phyloP scores from a whole-genome alignment of 352 stramenopile genomes.

The Elongisporangium prolatum region DNA sequence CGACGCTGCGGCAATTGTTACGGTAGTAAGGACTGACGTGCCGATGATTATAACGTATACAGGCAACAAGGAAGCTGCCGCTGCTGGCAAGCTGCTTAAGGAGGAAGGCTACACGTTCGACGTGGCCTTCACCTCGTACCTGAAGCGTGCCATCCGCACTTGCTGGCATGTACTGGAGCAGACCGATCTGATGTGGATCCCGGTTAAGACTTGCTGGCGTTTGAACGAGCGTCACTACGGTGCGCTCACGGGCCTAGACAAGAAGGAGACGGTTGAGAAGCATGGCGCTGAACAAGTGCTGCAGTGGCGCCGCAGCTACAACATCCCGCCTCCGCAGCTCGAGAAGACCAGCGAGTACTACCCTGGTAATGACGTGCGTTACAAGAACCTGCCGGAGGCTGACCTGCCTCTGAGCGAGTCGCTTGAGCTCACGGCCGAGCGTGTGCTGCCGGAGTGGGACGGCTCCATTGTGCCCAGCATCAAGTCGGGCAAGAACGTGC shows the following conservation, averaged over 20 bases:
- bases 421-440: slow-evolving; percentile 90
- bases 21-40: background rate
- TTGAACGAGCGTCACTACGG: slow-evolving; percentile 92
- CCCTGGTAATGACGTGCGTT: slow-evolving; percentile 89
- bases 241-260: slow-evolving; percentile 88
- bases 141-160: slow-evolving; percentile 94
- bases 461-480: slow-evolving; percentile 90
- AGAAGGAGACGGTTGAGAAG: slow-evolving; percentile 88
- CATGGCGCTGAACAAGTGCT: slow-evolving; percentile 91
- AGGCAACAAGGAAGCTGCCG: slow-evolving; percentile 88
- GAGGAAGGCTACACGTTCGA: slow-evolving; percentile 94
- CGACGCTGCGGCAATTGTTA: background rate
- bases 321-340: slow-evolving; percentile 95
- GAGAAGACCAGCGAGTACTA: slow-evolving; percentile 91
- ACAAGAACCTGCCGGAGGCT: slow-evolving; percentile 78
- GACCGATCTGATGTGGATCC: slow-evolving; percentile 93
- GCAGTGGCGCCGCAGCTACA: slow-evolving; percentile 97
- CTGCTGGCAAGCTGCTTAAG: slow-evolving; percentile 85
- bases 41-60: background rate
- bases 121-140: slow-evolving; percentile 93
- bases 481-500: slow-evolving; percentile 90
- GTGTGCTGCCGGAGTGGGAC: slow-evolving; percentile 91
- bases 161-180: slow-evolving; percentile 94
- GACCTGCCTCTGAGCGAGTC: slow-evolving; percentile 92
- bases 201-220: slow-evolving; percentile 92